Evolutionary conservation across 2,329 filamentous ascomycete species (phyloP), one percentile per base, ranked within the genome.

Genomic region (Emergomyces africanus): DNA sequence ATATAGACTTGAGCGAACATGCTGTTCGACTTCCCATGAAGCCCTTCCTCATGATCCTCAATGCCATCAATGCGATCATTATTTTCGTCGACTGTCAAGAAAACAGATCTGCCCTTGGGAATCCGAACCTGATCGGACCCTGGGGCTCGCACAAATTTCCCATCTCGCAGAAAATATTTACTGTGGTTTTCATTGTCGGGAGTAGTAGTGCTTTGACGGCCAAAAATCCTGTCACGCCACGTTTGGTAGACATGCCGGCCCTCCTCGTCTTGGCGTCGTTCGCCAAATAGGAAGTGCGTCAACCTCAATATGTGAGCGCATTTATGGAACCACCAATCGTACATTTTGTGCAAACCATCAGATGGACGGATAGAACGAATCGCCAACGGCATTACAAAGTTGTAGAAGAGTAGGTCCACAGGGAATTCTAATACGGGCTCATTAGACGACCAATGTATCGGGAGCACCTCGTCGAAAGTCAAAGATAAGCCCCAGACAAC

Each of bases 121-220:
- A 97, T 91, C 68, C 95, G 90, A 64, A 96, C 89, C 70, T 95
- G 90, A 71, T 99, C 94, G 0, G 90, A 96, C 20, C 90, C 91
- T 12, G 94, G 94, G n/a, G 90, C 89, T 51, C 90, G 85, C 28
- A 96, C 92, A 70, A 91, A 97, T 60, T 81, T 83, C 5, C 94
- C 94, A 65, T 92, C 84, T 2, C 81, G 81, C 18, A 84, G 69
- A 60, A 95, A 83, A 64, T 78, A 77, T 1, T 73, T 74, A 28
- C 73, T 71, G 20, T 57, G 58, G 30, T 59, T 60, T 62, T 69
- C 71, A 80, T 84, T 61, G 33, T 54, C 58, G 1, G n/a, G n/a
- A 30, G 30, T 35, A n/a, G 12, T 55, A 75, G 33, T 9, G 33
- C 67, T 72, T 72, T 60, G 25, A 28, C 70, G 69, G 56, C 68